These are phyloP conservation scores for Neofusicoccum parvum DNA, from an alignment of 2,329 filamentous ascomycete species.

Conservation along the genomic window DNA sequence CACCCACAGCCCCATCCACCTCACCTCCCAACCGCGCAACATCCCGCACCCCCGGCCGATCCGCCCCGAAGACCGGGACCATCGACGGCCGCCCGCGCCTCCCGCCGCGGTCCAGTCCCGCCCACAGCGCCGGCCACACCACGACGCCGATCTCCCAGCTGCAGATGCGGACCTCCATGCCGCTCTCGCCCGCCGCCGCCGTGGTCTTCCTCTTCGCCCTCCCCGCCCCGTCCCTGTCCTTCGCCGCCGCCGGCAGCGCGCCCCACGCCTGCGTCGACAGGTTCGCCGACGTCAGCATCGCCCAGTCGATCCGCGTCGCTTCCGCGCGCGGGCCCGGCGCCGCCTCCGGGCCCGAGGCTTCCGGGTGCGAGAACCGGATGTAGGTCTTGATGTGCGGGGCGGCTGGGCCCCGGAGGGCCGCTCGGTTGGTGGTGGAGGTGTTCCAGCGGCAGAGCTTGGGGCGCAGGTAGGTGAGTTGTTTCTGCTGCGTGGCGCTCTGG, in stretches of 20 bases:
- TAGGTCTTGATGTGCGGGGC: constrained; percentile 92
- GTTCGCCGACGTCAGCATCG: constrained; percentile 87
- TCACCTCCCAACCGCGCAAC: constrained; percentile 22
- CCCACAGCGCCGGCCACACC: constrained; percentile 70
- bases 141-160: constrained; percentile 85
- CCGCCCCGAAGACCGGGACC: constrained; percentile 67
- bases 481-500: constrained; percentile 68
- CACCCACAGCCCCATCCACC: constrained; percentile 7
- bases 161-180: constrained; percentile 60
- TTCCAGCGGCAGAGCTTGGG: constrained; percentile 76
- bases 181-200: background rate
- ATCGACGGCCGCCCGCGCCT: constrained; percentile 52
- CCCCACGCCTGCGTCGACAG: constrained; percentile 90
- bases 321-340: constrained; percentile 26
- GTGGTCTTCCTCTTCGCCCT: background rate
- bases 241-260: constrained; percentile 47
- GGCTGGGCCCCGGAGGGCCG: constrained; percentile 54
- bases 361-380: constrained; percentile 52
- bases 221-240: background rate
- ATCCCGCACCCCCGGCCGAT: constrained; percentile 48
- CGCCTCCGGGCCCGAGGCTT: too few relatives aligned
- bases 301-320: constrained; percentile 72
- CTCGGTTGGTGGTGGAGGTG: background rate
- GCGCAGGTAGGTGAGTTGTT: constrained; percentile 72
- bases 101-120: background rate